Percentiles rank a stretch among this genome's conserved stretches.
Evolutionary conservation across 495 filamentous ascomycete genomes (phyloP).

Genomic region (Talaromyces adpressus): DNA sequence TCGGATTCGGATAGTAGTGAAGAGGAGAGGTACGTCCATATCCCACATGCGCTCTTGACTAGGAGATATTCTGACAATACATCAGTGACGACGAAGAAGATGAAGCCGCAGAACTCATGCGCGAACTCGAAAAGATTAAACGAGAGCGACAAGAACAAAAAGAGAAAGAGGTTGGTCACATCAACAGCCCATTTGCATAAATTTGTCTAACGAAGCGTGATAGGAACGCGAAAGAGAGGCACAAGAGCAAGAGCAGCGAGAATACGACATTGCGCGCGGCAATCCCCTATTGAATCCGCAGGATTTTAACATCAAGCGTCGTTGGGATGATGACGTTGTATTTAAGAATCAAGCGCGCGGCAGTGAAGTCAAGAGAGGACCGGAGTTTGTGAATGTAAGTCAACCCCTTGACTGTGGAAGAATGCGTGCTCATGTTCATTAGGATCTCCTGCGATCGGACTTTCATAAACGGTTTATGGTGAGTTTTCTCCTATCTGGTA

Average conservation of each 20-base stretch:
- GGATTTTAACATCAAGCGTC: conserved; percentile 39
- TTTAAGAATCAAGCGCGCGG: conserved; percentile 98
- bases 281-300: conserved; percentile 81
- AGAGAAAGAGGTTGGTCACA: conserved; percentile 62
- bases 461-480: conserved; percentile 99
- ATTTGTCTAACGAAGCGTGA: conserved; percentile 9
- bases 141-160: conserved; percentile 79
- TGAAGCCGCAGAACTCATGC: conserved; percentile 80
- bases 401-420: not conserved
- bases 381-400: conserved; percentile 92
- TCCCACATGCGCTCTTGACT: too few species aligned
- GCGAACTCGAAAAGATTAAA: conserved; percentile 93
- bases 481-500: conserved; percentile 23
- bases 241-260: conserved; percentile 72
- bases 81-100: conserved; percentile 73
- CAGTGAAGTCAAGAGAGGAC: conserved; percentile 86
- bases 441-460: conserved; percentile 89
- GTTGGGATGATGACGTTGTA: conserved; percentile 99
- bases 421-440: conserved; percentile 15
- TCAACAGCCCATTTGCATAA: not conserved
- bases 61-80: conserved; percentile 11
- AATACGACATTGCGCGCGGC: conserved; percentile 82
- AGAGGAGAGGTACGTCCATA: conserved; percentile 49
- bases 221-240: conserved; percentile 69
- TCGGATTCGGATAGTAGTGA: conserved; percentile 65